phyloP scores from a whole-genome alignment of 75 land plant genomes.

The Pinus albicaulis region DNA sequence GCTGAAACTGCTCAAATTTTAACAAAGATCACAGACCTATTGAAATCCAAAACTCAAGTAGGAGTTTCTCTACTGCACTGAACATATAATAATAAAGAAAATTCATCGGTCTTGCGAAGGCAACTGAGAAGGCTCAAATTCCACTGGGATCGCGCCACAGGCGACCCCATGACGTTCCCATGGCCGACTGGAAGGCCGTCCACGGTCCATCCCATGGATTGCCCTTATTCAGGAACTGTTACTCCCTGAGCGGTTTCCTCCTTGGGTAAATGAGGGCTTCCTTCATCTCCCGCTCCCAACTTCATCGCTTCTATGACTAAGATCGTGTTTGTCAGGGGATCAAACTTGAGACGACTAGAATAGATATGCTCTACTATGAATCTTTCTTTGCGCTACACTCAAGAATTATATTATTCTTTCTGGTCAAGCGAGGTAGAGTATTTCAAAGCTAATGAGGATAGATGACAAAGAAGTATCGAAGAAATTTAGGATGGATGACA shows the following conservation, averaged over 20 bases:
- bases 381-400: too few relatives aligned
- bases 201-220: slow-evolving; percentile 33
- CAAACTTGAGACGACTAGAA: not conserved
- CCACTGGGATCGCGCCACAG: slow-evolving; percentile 58
- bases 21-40: too few relatives aligned
- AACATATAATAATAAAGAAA: too few relatives aligned
- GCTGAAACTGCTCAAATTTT: too few relatives aligned
- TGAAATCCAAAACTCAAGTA: too few relatives aligned
- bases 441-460: too few relatives aligned
- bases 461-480: too few relatives aligned
- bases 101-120: slow-evolving; percentile 76
- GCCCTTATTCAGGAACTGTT: slow-evolving; percentile 18
- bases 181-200: slow-evolving; percentile 60
- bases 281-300: slow-evolving; percentile 8
- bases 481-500: too few relatives aligned
- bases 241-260: slow-evolving; percentile 7
- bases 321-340: not conserved
- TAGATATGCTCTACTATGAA: too few relatives aligned
- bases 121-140: slow-evolving; percentile 52
- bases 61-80: too few relatives aligned
- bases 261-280: slow-evolving; percentile 8
- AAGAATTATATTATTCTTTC: too few relatives aligned
- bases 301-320: not conserved
- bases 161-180: slow-evolving; percentile 46
- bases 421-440: too few relatives aligned